Evolutionary conservation across 2,329 filamentous ascomycete species (phyloP), one percentile per base, ranked within the genome.

Genomic region (Sporothrix phasma): DNA sequence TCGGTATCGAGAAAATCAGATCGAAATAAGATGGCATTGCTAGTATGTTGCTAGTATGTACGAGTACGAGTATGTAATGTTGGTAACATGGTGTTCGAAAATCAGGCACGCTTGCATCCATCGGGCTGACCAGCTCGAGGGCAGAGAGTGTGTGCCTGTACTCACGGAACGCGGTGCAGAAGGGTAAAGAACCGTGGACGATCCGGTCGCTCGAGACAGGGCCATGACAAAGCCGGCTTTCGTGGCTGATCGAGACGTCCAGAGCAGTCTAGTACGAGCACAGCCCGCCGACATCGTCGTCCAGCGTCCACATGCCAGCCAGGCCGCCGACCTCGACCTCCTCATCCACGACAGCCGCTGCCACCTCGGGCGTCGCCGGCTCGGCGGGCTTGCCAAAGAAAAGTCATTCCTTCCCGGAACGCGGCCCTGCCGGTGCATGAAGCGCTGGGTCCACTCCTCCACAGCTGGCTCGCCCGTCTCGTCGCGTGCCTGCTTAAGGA

Each of bases 391-490:
- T 84, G 4, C 80, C 81, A 3, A 83, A 70, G 73, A 86, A 84
- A 86, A 83, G 67, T 86, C 83, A 22, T 77, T 78, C 66, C 78
- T 77, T 1, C 81, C 81, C 39, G 80, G 77, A 17, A 77, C 73
- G 68, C 76, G 76, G 24, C 78, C 74, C 71, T 80, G 77, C 43
- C 81, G 76, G 69, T 77, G 81, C 81, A 85, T 84, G 69, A 85
- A 84, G 19, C 77, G 75, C 68, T 74, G 79, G 0, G 83, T 81
- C 85, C 85, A 88, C 61, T 80, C 77, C 69, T 84, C 81, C 43
- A 97, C 87, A 1, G 92, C 91, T 1, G 92, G 91, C 74, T 97
- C 93, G 17, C 90, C 90, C 0, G 94, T 99, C 80, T 99, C 94
- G 71, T 99, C 92, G 31, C 94, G 83, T 4, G 94, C 94, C 76